Base-by-base conservation (phyloP, 2,329 filamentous ascomycete species). In the Colletotrichum brevisporum region DNA sequence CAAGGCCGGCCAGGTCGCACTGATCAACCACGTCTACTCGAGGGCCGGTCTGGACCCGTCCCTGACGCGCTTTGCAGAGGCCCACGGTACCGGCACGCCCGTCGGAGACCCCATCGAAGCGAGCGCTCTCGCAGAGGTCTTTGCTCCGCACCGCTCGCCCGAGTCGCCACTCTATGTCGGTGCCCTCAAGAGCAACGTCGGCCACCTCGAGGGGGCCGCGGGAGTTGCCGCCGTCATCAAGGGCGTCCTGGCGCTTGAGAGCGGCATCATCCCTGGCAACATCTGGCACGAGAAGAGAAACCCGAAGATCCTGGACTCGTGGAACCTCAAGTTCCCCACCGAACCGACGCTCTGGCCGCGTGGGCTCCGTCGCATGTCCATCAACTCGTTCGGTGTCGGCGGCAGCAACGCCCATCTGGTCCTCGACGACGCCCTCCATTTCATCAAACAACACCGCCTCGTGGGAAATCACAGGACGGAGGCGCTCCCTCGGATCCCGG, bases 31-130 rank as follows among this genome's bases (percentile, higher is more conserved):
- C 1, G 78, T 79, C 1, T 85, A 85, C 67, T 39, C 68, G 0
- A 71, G 71, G 5, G 75, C 73, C 2, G 72, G 73, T 12, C 71
- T 81, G 26, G 67, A 74, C 26, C 75, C 76, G 18, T 52, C 52
- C 13, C 56, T 70, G 2, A 75, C 74, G 5, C 76, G 75, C 4
- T 82, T 77, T 60, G 73, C 82, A 41, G 84, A 87, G 71, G 80
- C 81, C 15, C 85, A 87, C 6, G 87, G 86, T 16, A 89, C 88
- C 0, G 87, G 87, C 6, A 90, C 88, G 18, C 80, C 80, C 27
- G 83, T 84, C 3, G 88, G 88, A 2, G 88, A 90, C 64, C 86
- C 86, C 0, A 83, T 85, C 18, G 88, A 90, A 67, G 84, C 84
- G 1, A 77, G 76, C 16, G 86, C 84, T 3, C 81, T 89, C 47